phyloP scores from a whole-genome alignment of 345 rosid species.

The Syzygium aqueum region DNA sequence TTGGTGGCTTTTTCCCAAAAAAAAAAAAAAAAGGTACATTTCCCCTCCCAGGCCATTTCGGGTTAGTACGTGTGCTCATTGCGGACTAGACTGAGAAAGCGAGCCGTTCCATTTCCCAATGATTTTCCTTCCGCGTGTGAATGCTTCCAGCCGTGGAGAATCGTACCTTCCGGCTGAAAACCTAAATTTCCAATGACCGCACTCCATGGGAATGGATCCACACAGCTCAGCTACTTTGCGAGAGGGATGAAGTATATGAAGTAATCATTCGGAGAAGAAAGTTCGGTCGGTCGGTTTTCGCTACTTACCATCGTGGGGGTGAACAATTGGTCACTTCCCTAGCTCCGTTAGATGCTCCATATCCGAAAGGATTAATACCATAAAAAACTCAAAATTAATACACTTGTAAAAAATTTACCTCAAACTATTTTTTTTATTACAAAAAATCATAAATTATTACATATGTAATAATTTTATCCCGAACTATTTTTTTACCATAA shows the following conservation, averaged over 20 bases:
- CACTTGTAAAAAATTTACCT: too few relatives aligned
- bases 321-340: background rate
- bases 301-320: background rate
- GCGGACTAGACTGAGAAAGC: background rate
- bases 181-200: background rate
- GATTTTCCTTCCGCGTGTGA: background rate
- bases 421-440: too few relatives aligned
- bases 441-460: too few relatives aligned
- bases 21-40: too few relatives aligned
- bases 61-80: background rate
- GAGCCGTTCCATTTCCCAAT: background rate
- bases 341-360: background rate
- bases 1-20: too few relatives aligned
- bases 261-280: background rate
- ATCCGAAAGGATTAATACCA: too few relatives aligned
- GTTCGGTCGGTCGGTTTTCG: background rate
- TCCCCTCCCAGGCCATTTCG: too few relatives aligned
- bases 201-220: background rate
- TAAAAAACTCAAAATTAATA: too few relatives aligned
- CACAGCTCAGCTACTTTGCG: background rate
- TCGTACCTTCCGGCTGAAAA: background rate
- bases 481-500: too few relatives aligned
- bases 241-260: rapidly evolving
- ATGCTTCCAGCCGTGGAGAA: background rate
- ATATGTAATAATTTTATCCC: too few relatives aligned